phyloP scores from a whole-genome alignment of 169 alveolate genomes.

The Prorocentrum cordatum region DNA sequence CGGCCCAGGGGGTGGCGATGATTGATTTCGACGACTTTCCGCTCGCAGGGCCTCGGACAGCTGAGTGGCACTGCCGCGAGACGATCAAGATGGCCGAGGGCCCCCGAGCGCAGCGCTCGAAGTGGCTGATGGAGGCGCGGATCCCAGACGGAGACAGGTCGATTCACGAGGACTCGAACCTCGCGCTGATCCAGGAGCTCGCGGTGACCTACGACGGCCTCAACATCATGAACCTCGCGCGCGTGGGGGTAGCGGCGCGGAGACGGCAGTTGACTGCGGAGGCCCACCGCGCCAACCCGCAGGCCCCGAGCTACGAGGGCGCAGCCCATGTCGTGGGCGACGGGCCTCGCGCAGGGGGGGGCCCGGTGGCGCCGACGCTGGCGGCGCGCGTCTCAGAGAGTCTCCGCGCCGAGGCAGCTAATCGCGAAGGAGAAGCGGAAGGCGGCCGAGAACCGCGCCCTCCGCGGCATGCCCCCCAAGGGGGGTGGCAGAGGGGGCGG shows the following conservation, averaged over 20 bases:
- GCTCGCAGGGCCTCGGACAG: too few species aligned
- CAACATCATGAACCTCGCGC: not conserved
- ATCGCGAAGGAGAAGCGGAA: conserved; percentile 8
- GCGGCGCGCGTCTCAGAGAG: not conserved
- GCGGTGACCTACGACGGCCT: not conserved
- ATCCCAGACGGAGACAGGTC: conserved; percentile 24
- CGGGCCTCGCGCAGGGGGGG: not conserved
- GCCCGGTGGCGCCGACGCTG: not conserved
- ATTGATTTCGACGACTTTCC: too few species aligned
- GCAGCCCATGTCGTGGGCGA: not conserved
- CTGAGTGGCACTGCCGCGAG: not conserved
- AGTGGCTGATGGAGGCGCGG: not conserved
- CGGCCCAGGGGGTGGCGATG: too few species aligned
- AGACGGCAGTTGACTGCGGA: conserved; percentile 5
- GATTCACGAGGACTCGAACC: not conserved
- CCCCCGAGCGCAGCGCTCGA: not conserved
- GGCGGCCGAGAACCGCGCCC: too few species aligned
- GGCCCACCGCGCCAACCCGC: too few species aligned
- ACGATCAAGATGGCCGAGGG: not conserved
- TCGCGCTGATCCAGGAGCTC: not conserved
- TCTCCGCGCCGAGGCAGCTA: not conserved
- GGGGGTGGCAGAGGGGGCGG: too few species aligned
- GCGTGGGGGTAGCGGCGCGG: not conserved
- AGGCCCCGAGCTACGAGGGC: not conserved
- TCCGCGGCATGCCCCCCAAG: too few species aligned